Base-by-base conservation (phyloP, 1,284 basidiomycete species). In the Microbotryum lychnidis-dioicae region DNA sequence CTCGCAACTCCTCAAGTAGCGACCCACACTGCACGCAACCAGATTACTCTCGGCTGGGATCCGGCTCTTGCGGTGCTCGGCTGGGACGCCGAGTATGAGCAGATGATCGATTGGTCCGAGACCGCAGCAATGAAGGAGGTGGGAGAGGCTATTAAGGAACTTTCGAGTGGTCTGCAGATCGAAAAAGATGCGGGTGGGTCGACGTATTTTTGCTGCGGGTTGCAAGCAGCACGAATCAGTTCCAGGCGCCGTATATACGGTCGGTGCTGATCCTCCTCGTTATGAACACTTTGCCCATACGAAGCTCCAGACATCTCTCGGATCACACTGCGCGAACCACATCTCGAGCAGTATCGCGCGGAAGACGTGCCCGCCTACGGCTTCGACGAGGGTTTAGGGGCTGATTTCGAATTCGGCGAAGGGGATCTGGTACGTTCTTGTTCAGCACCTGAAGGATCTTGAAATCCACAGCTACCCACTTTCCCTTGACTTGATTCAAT, bases 321-420 rank as follows among this genome's bases (percentile, higher is more conserved):
- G 50, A 68, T 68, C 51, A 66, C 58, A 18, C 54, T 68, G 7
- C 57, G 62, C 10, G 67, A 68, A 42, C 67, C 64, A 18, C 64
- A 66, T n/a, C 42, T 66, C 20, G 45, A 66, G 14, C 64, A 64
- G 45, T 68, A 66, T 53, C 42, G 50, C 5, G 52, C 45, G 21
- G 31, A 33, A 9, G 54, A 60, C 14, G 37, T 20, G 3, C 54
- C 54, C 27, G 27, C n/a, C 14, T 9, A 8, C 4, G 56, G 23
- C 12, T 45, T 33, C 1, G 27, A 54, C 6, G 63, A 51, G 14
- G 59, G 45, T 1, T n/a, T 21, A 21, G 25, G 10, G 8, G 46
- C 12, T 6, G 47, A n/a, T 4, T 46, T 49, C 21, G 51, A 51
- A 25, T 57, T 57, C 31, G 50, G 56, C 6, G 56, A 57, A 16